A percentile compares a stretch with the other conserved stretches of the same genome.
These are phyloP conservation scores for Mucor circinelloides DNA, from an alignment of 371 early-diverging fungal species.

Conservation along the genomic window DNA sequence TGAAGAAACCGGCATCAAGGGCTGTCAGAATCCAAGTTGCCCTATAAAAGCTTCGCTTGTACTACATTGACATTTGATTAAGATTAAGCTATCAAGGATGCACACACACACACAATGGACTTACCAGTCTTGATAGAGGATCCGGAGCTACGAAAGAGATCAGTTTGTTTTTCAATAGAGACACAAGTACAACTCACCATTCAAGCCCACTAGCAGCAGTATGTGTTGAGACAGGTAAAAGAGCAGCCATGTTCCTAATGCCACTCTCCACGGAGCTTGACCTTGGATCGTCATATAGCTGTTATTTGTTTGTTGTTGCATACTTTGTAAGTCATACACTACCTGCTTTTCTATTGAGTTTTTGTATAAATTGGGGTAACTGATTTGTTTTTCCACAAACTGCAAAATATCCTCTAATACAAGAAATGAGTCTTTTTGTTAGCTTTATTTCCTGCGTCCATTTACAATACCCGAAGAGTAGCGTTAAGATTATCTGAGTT, in stretches of 20 bases:
- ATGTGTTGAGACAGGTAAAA: conserved; percentile 66
- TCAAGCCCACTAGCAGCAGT: conserved; percentile 57
- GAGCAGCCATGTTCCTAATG: conserved; percentile 67
- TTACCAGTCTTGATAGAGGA: conserved; percentile 65
- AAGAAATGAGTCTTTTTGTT: neutral
- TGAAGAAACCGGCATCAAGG: conserved; percentile 95
- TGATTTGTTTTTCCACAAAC: conserved; percentile 32
- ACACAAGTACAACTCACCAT: conserved; percentile 42
- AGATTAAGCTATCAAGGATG: neutral
- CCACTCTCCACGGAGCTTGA: conserved; percentile 80
- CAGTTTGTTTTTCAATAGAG: neutral
- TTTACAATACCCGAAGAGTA: conserved; percentile 58
- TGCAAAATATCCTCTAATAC: conserved; percentile 42
- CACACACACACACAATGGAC: neutral
- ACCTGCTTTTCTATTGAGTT: conserved; percentile 32
- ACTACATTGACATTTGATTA: conserved; percentile 51
- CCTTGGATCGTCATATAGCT: conserved; percentile 7
- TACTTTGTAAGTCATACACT: neutral
- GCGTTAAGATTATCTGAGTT: conserved; percentile 69
- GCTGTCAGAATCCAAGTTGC: conserved; percentile 92
- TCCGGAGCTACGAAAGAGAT: conserved; percentile 59
- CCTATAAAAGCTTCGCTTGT: conserved; percentile 90
- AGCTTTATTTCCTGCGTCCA: neutral
- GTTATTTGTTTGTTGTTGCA: neutral
- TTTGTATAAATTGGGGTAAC: conserved; percentile 29